phyloP scores from a whole-genome alignment of 805 yeast genomes.

The Saturnispora halmiae region DNA sequence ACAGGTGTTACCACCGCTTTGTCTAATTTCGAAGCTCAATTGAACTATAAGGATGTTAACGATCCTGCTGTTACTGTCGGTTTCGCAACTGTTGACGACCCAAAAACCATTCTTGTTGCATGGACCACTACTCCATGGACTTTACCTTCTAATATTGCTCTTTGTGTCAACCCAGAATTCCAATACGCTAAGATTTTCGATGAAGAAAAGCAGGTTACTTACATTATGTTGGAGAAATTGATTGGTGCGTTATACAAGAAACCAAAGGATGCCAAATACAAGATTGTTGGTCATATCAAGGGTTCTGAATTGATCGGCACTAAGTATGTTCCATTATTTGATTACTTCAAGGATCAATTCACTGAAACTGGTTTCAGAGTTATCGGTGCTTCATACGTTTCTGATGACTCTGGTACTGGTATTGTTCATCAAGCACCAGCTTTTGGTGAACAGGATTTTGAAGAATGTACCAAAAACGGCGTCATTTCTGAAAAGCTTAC shows the following conservation, averaged over 20 bases:
- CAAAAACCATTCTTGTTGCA: constrained; percentile 77
- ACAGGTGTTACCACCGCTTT: constrained; percentile 95
- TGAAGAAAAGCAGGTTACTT: constrained; percentile 74
- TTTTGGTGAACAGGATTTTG: constrained; percentile 97
- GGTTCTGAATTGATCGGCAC: constrained; percentile 76
- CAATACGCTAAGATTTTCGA: constrained; percentile 90
- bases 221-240: constrained; percentile 76
- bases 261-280: constrained; percentile 83
- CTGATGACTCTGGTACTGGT: constrained; percentile 97
- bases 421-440: constrained; percentile 98
- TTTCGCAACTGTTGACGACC: constrained; percentile 73
- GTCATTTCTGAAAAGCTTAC: constrained; percentile 55
- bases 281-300: constrained; percentile 66
- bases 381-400: constrained; percentile 73
- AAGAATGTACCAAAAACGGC: constrained; percentile 67
- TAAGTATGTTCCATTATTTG: constrained; percentile 76
- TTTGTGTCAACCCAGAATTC: constrained; percentile 84
- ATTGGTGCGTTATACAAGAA: constrained; percentile 83
- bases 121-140: constrained; percentile 99
- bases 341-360: constrained; percentile 69
- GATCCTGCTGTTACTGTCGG: constrained; percentile 96
- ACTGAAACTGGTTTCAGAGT: constrained; percentile 76
- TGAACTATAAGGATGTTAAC: constrained; percentile 91
- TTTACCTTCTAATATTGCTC: constrained; percentile 84
- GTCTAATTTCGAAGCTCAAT: constrained; percentile 97